phyloP scores from a whole-genome alignment of 768 basidiomycete species.

The Suillus lakei region DNA sequence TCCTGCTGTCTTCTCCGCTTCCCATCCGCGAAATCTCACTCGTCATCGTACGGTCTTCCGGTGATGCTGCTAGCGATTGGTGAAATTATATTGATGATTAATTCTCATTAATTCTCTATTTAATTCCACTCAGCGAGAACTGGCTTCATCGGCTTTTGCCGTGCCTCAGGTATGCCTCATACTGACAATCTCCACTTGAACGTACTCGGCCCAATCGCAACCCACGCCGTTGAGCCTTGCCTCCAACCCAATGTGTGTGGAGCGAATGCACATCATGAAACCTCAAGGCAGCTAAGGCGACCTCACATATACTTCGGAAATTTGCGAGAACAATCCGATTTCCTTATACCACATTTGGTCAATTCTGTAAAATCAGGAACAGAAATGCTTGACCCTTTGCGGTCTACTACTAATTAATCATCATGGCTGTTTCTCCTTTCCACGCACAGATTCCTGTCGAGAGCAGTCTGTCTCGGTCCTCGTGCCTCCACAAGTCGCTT shows the following conservation, averaged over 20 bases:
- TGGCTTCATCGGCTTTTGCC: neutral
- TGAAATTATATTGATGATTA: slow-evolving; percentile 2
- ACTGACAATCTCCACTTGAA: neutral
- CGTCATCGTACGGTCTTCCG: too few species aligned
- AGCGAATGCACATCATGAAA: neutral
- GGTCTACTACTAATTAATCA: neutral
- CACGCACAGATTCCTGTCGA: neutral
- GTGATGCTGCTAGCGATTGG: neutral
- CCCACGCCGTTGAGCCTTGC: neutral
- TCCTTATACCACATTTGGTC: neutral
- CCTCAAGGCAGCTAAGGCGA: slow-evolving; percentile 1
- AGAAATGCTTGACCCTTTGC: neutral
- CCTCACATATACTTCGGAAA: neutral
- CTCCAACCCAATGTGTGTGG: neutral
- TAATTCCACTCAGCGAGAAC: slow-evolving; percentile 1
- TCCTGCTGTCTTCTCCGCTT: neutral
- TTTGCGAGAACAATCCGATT: slow-evolving; percentile 1
- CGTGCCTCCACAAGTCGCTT: neutral
- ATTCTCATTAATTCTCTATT: neutral
- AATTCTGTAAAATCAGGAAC: neutral
- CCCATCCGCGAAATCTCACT: neutral
- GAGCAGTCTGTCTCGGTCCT: neutral
- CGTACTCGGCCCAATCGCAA: neutral
- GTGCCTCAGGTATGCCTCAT: neutral
- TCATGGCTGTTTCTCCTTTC: slow-evolving; percentile 2